Conservation (phyloP, 139 green algal genomes). For the Chlorella ohadii region DNA sequence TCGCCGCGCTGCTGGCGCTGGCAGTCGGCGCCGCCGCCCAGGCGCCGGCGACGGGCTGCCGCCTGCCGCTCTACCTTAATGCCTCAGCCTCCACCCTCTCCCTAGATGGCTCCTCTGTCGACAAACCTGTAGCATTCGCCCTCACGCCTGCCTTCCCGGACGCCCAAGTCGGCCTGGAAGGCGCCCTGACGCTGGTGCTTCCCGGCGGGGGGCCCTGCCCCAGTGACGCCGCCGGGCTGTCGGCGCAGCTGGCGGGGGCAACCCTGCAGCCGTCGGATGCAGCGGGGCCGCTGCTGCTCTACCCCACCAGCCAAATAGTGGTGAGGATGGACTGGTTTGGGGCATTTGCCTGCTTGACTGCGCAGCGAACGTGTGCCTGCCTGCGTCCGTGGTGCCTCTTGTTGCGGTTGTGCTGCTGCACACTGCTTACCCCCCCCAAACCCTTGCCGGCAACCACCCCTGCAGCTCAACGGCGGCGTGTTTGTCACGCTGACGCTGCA, state of each 20-base stretch:
- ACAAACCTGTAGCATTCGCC: not conserved
- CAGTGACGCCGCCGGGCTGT: not conserved
- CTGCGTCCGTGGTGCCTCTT: too few species aligned
- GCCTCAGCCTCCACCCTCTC: conserved; percentile 1
- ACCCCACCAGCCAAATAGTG: not conserved
- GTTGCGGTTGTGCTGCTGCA: not conserved
- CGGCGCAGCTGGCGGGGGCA: conserved; percentile 11
- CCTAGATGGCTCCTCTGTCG: conserved; percentile 14
- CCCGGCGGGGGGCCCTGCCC: conserved; percentile 17
- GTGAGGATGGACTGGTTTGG: not conserved
- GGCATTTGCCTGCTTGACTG: not conserved
- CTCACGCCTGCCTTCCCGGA: not conserved
- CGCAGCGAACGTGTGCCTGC: not conserved
- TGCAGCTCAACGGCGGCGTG: not conserved
- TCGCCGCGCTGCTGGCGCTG: not conserved
- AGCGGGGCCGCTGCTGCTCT: conserved; percentile 11
- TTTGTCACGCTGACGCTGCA: conserved; percentile 11
- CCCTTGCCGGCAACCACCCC: too few species aligned
- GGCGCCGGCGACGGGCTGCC: conserved; percentile 2
- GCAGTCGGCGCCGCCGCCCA: not conserved
- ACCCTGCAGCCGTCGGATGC: not conserved
- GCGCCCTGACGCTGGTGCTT: conserved; percentile 7
- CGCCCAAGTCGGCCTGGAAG: not conserved
- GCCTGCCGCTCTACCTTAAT: conserved; percentile 16
- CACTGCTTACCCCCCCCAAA: not conserved